phyloP scores from a whole-genome alignment of 495 filamentous ascomycete genomes.

The Penicillium silybi region DNA sequence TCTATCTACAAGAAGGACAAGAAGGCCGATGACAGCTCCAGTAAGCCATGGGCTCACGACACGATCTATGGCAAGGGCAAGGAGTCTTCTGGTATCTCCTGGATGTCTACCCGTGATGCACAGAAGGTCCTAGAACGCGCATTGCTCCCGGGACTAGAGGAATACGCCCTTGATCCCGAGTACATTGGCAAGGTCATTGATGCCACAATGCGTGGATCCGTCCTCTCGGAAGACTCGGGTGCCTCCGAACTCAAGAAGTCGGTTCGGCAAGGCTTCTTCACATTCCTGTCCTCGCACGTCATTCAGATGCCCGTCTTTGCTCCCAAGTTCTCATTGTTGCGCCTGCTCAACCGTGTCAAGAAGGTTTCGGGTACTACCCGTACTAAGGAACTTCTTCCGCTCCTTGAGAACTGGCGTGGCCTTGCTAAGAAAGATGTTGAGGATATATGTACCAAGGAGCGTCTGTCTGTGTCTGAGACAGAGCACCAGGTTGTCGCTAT shows the following conservation, averaged over 20 bases:
- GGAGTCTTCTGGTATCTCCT: slow-evolving; percentile 47
- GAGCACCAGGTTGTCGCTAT: slow-evolving; percentile 58
- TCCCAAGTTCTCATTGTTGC: slow-evolving; percentile 66
- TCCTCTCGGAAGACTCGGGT: slow-evolving; percentile 30
- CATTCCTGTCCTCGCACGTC: slow-evolving; percentile 72
- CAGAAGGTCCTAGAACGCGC: slow-evolving; percentile 58
- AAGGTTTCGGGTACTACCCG: slow-evolving; percentile 64
- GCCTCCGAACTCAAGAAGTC: slow-evolving; percentile 61
- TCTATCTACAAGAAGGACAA: slow-evolving; percentile 45
- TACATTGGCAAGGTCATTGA: slow-evolving; percentile 60
- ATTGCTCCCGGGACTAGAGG: slow-evolving; percentile 70
- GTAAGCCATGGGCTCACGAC: slow-evolving; percentile 48
- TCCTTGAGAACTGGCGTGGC: slow-evolving; percentile 61
- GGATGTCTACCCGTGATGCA: slow-evolving; percentile 55
- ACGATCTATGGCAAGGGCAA: slow-evolving; percentile 54
- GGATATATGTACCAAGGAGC: slow-evolving; percentile 50
- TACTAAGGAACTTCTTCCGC: slow-evolving; percentile 64
- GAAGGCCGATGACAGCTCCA: slow-evolving; percentile 29
- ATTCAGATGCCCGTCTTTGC: slow-evolving; percentile 59
- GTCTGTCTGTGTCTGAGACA: slow-evolving; percentile 53
- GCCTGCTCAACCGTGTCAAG: slow-evolving; percentile 63
- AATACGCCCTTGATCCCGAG: slow-evolving; percentile 70
- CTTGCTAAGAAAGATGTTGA: slow-evolving; percentile 42
- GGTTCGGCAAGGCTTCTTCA: slow-evolving; percentile 59
- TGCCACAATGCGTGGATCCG: slow-evolving; percentile 48